phyloP scores from a whole-genome alignment of 2,329 filamentous ascomycete species.

The Cladosporium sp. region DNA sequence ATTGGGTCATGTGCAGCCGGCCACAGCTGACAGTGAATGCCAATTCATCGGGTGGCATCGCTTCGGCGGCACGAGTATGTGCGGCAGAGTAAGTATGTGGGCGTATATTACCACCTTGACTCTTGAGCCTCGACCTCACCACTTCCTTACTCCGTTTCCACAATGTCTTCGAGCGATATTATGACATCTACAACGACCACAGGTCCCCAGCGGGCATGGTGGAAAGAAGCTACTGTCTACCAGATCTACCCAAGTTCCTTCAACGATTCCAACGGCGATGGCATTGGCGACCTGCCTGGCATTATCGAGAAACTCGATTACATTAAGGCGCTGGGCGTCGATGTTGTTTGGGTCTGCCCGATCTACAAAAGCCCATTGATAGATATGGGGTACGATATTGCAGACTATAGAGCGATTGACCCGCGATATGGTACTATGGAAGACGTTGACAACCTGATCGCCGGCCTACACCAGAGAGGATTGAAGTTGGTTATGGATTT shows the following conservation, averaged over 20 bases:
- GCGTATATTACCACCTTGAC: no score
- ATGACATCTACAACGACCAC: not conserved
- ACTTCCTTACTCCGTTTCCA: not conserved
- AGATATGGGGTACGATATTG: conserved; percentile 66
- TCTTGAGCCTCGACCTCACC: not conserved
- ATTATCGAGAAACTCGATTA: conserved; percentile 59
- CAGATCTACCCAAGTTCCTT: conserved; percentile 42
- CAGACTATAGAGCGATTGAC: conserved; percentile 62
- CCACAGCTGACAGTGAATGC: no score
- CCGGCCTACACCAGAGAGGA: conserved; percentile 54
- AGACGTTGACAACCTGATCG: conserved; percentile 59
- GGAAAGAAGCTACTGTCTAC: conserved; percentile 39
- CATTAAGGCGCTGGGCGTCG: conserved; percentile 54
- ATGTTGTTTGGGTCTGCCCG: conserved; percentile 64
- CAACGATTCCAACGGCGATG: conserved; percentile 51
- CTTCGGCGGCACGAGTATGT: no score
- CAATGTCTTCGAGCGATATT: not conserved
- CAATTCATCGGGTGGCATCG: no score
- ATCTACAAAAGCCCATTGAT: conserved; percentile 60
- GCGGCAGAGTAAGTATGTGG: no score
- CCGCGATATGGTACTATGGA: conserved; percentile 60
- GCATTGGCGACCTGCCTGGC: conserved; percentile 59
- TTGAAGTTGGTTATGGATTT: conserved; percentile 70
- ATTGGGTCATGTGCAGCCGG: not conserved
- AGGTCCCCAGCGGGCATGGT: conserved; percentile 24